Conservation (phyloP, 2,329 filamentous ascomycete genomes). For the Neonectria hederae region DNA sequence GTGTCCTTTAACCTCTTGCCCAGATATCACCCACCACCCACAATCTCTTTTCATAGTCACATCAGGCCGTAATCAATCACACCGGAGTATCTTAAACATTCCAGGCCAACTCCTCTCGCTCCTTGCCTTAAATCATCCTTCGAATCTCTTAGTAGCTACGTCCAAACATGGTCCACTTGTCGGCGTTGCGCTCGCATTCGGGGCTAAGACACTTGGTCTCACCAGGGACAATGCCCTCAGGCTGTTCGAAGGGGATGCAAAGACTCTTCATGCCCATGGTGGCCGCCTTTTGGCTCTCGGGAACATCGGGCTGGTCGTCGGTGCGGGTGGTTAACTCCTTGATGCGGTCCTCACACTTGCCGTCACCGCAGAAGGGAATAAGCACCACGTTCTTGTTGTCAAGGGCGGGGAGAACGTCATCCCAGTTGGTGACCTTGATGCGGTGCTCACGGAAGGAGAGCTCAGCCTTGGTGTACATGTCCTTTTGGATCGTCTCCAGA, state of each 20-base stretch:
- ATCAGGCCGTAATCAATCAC: constrained; percentile 43
- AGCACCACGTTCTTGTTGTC: constrained; percentile 93
- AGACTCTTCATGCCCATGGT: constrained; percentile 74
- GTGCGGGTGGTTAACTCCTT: constrained; percentile 90
- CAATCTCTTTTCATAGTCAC: constrained; percentile 39
- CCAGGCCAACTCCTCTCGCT: constrained; percentile 42
- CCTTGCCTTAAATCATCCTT: constrained; percentile 31
- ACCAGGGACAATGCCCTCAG: constrained; percentile 78
- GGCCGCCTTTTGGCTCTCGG: constrained; percentile 63
- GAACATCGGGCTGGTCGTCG: constrained; percentile 64
- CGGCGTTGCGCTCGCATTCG: constrained; percentile 78
- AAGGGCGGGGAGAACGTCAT: constrained; percentile 87
- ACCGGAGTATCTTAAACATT: constrained; percentile 45
- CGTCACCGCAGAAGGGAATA: constrained; percentile 86
- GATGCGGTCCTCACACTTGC: constrained; percentile 90
- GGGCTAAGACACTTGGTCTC: constrained; percentile 94
- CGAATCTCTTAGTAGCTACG: constrained; percentile 65
- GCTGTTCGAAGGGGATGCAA: constrained; percentile 85
- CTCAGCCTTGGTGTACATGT: constrained; percentile 82
- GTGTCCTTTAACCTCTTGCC: constrained; percentile 33
- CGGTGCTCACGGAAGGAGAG: constrained; percentile 82
- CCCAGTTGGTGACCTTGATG: constrained; percentile 84
- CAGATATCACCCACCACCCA: constrained; percentile 25
- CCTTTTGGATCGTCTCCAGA: constrained; percentile 88
- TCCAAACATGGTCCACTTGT: constrained; percentile 94